Base-by-base conservation (phyloP, 352 stramenopile genomes). In the Peronospora tabacina region DNA sequence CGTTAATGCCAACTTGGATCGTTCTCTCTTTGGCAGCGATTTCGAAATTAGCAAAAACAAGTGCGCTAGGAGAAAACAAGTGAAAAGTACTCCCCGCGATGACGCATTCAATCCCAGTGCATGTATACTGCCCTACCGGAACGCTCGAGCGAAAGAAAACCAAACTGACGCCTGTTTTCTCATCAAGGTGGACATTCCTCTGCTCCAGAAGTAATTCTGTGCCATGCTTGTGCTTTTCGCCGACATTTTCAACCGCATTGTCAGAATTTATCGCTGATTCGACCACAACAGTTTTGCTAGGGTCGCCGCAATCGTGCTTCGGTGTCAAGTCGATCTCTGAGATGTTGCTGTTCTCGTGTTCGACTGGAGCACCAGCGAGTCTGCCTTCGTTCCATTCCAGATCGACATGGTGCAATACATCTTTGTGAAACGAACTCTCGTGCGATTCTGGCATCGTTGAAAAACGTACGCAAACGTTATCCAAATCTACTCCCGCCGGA, bases 21-120 rank as follows among this genome's bases (percentile, higher is more conserved):
- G 73, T 83, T 39, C 72, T 87, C 54, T 82, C 66, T 33, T 69
- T 70, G 7, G 54, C 52, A 16, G 62, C 61, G 36, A 90, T 73
- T 38, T 70, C 57, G 39, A 90, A 87, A 10, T 22, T 43, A 16
- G 71, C 60, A 0, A 60, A 33, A 24, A 49, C 45, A 26, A 82
- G 43, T 5, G 68, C 65, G 7, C 38, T 34, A 1, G 46, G 32
- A 20, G 59, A 56, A 35, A 85, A 48, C 15, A 90, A 57, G 7
- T 48, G 52, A 36, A 90, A 85, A 1, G 66, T 63, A 20, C 63
- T 78, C 6, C 73, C 74, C 2, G 71, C 73, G 5, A 90, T 47
- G 0, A 75, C 50, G 34, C 78, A 87, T 35, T 85, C 73, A 12
- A 87, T 59, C 6, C 62, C 47, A 16, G 58, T 68, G 48, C 78